Evolutionary conservation across 2,329 filamentous ascomycete species (phyloP).

Genomic region (Peltaster fructicola): DNA sequence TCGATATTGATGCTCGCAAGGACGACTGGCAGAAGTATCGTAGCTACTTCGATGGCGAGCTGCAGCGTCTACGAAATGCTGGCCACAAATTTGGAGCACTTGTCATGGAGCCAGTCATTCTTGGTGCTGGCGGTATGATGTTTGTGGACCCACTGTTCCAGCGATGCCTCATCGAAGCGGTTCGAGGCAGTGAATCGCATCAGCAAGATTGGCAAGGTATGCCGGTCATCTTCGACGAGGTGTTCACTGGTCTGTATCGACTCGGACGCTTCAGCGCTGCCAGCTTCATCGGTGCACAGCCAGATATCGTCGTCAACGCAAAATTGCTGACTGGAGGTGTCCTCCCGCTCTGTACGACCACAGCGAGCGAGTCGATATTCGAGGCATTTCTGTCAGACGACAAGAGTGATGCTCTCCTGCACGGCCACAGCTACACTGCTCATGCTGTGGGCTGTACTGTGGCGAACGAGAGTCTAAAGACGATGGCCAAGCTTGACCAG

Average conservation of each 20-base stretch:
- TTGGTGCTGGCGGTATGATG: conserved; percentile 72
- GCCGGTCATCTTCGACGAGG: conserved; percentile 69
- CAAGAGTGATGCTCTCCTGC: conserved; percentile 62
- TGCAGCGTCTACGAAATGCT: conserved; percentile 36
- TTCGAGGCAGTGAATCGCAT: conserved; percentile 29
- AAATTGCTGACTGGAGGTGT: conserved; percentile 71
- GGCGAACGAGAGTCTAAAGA: conserved; percentile 46
- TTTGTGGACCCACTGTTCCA: conserved; percentile 77
- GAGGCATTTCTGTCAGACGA: conserved; percentile 50
- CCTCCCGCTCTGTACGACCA: conserved; percentile 57
- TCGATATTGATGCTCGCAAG: conserved; percentile 21
- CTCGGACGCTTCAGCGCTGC: conserved; percentile 55
- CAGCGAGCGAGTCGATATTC: conserved; percentile 59
- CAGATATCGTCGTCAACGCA: conserved; percentile 66
- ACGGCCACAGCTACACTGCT: conserved; percentile 77
- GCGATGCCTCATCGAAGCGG: conserved; percentile 46
- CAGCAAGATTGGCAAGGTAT: conserved; percentile 47
- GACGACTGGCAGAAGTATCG: conserved; percentile 36
- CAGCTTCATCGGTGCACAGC: conserved; percentile 47
- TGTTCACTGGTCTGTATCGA: conserved; percentile 73
- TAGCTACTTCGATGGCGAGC: conserved; percentile 36
- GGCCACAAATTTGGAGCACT: conserved; percentile 54
- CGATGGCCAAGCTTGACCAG: conserved; percentile 41
- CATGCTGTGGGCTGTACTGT: conserved; percentile 69
- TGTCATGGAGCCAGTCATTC: conserved; percentile 62